phyloP scores from a whole-genome alignment of 148 eudicot species.

The Gaultheria prostrata region DNA sequence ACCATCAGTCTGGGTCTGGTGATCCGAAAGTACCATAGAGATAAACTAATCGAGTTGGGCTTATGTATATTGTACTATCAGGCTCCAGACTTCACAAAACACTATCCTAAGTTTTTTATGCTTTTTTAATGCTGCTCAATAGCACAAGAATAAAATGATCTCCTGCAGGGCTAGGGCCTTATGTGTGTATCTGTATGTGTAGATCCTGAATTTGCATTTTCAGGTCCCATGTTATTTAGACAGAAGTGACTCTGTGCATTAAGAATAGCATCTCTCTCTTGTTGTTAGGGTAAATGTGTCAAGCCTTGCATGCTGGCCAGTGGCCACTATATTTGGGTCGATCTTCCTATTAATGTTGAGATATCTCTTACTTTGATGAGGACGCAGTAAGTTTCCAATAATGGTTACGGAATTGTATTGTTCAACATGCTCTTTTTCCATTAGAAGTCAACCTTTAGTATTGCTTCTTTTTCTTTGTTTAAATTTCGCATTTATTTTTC shows the following conservation, averaged over 20 bases:
- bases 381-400: not conserved
- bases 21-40: not conserved
- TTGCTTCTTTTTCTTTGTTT: not conserved
- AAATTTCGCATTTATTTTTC: not conserved
- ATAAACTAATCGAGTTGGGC: not conserved
- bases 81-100: not conserved
- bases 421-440: not conserved
- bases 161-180: no score
- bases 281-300: no score
- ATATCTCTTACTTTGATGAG: not conserved
- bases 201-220: no score
- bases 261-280: no score
- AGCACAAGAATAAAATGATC: no score
- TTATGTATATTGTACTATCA: not conserved
- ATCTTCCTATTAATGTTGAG: not conserved
- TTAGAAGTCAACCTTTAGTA: not conserved
- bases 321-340: not conserved
- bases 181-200: no score
- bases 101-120: no score
- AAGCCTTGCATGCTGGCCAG: not conserved
- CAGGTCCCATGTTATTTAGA: no score
- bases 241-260: no score
- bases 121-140: no score
- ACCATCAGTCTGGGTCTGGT: not conserved
- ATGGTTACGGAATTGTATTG: not conserved